Base-by-base conservation (phyloP, 495 filamentous ascomycete species). In the Penicillium odoratum region DNA sequence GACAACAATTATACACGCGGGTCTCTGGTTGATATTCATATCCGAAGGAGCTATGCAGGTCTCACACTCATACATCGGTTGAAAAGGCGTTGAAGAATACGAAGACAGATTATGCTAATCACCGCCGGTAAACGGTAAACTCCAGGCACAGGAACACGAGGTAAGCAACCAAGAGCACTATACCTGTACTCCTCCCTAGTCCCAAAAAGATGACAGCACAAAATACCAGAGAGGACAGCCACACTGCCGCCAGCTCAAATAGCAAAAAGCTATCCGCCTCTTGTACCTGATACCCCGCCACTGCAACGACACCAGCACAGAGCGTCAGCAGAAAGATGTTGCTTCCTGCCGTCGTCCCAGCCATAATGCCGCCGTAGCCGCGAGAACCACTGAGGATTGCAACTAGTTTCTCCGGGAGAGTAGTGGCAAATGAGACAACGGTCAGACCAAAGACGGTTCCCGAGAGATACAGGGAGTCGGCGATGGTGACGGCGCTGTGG, bases 251-350 rank as follows among this genome's bases (percentile, higher is more conserved):
- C 3, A 74, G 59, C 25, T 78, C 76, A 44, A 78, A 77, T 0
- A 66, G 18, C 0, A 68, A 56, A 46, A 74, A 57, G 7, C 48
- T 55, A 34, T 64, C 52, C 10, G 58, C 36, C 9, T 68, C 67
- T 68, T 26, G 66, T 58, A 11, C 74, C 50, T 29, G 31, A 10
- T 33, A 7, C 31, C 31, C 31, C 31, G 31, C 31, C 31, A 33
- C 31, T 33, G 74, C 71, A 11, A 77, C 40, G 29, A 82, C 58
- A 5, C 81, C 81, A 25, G 75, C 59, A 58, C 81, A 84, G 5
- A 84, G 64, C 0, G 78, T 78, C 7, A 83, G 59, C 36, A 84
- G 67, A 60, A 84, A 83, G n/a, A 83, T 78, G 51, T 85, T 85
- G 55, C 76, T 80, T 16, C 82, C 81, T 28, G 76, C 82, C 10